Base-by-base conservation (phyloP, 805 yeast species). In the Pichia scutulata region DNA sequence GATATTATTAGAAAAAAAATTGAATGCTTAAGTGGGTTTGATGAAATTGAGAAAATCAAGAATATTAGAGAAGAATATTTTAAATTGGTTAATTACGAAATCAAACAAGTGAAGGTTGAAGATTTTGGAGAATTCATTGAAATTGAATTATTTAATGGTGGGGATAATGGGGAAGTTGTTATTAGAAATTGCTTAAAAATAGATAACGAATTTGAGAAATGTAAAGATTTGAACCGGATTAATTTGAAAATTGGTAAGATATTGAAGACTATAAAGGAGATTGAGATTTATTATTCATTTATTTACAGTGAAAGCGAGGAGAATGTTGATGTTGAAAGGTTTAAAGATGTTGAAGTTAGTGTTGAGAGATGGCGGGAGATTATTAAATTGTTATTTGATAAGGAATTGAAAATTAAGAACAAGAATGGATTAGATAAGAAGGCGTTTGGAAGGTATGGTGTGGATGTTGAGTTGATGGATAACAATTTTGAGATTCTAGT, bases 161-260 rank as follows among this genome's bases (percentile, higher is more conserved):
- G 69, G 62, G 1, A 52, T 55, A 7, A 19, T 51, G 18, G 57
- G 14, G 43, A 54, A 19, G 60, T 59, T 45, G 47, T 53, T 26
- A 39, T 65, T 39, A 40, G 66, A 56, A 81, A 77, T 55, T 89
- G 97, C 63, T 69, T 92, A 45, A 81, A 85, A 49, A 74, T 80
- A 42, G 92, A 92, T 64, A 86, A 88, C 65, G 97, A 88, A 54
- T 76, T 75, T 55, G 68, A 68, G 25, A 68, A 66, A 2, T 89
- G 96, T 64, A 79, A 81, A 28, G 67, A 61, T 18, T 59, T 75
- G 28, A 76, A 86, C 12, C 77, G 82, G 57, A 64, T 81, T n/a
- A 69, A 69, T 50, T 70, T 77, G 28, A 77, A 74, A 51, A 67
- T 81, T 52, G 66, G 61, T 39, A 70, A 63, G 50, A 68, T 73